These are phyloP conservation scores for Ganoderma leucocontextum DNA, from an alignment of 1,284 basidiomycete genomes.

Conservation along the genomic window DNA sequence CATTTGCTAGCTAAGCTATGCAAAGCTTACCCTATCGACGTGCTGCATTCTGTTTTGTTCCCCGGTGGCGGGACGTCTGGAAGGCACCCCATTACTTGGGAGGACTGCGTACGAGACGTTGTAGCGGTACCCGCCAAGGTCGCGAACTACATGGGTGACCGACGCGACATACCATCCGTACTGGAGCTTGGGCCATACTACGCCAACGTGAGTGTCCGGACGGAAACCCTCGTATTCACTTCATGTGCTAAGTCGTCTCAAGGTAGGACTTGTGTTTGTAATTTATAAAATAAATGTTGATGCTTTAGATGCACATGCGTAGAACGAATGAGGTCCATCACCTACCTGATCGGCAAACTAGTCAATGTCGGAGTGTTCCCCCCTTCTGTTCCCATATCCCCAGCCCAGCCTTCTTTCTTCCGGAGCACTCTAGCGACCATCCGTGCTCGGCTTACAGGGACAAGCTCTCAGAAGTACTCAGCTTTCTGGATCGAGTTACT, in stretches of 20 bases:
- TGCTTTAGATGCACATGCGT: slow-evolving; percentile 2
- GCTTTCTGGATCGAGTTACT: slow-evolving; percentile 60
- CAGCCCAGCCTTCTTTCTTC: slow-evolving; percentile 75
- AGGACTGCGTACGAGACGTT: slow-evolving; percentile 69
- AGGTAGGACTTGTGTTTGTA: slow-evolving; percentile 38
- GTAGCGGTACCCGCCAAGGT: slow-evolving; percentile 70
- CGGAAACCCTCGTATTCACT: slow-evolving; percentile 55
- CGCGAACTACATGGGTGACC: slow-evolving; percentile 64
- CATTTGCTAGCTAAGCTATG: slow-evolving; percentile 62
- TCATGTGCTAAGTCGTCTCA: slow-evolving; percentile 38
- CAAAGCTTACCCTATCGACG: slow-evolving; percentile 72
- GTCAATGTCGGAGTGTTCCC: slow-evolving; percentile 74
- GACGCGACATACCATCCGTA: slow-evolving; percentile 49
- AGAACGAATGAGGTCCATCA: slow-evolving; percentile 48
- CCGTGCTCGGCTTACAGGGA: slow-evolving; percentile 47
- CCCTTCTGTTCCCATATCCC: slow-evolving; percentile 50
- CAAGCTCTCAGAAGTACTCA: slow-evolving; percentile 47
- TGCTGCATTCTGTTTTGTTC: slow-evolving; percentile 64
- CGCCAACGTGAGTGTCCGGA: slow-evolving; percentile 58
- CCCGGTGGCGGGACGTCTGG: slow-evolving; percentile 28
- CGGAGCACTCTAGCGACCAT: slow-evolving; percentile 55
- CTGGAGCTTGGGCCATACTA: slow-evolving; percentile 65
- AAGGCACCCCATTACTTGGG: slow-evolving; percentile 62
- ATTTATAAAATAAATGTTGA: background rate
- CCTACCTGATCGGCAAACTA: slow-evolving; percentile 69